phyloP scores from a whole-genome alignment of 164 flowering plant species.

The Hamamelis virginiana region DNA sequence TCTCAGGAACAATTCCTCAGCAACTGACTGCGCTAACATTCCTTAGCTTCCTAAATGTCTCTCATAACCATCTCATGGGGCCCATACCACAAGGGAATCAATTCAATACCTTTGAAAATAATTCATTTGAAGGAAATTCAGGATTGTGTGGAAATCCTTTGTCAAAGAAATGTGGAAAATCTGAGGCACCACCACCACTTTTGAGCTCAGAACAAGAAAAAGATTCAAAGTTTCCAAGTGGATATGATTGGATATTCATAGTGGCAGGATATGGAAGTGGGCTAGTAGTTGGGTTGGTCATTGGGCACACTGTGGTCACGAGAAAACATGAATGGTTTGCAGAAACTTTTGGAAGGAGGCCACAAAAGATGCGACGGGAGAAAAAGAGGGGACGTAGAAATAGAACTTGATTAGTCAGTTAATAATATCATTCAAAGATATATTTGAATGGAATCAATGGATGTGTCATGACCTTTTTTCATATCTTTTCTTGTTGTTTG shows the following conservation, averaged over 20 bases:
- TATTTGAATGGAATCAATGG: too few species aligned
- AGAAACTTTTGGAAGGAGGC: too few species aligned
- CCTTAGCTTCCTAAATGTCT: background rate
- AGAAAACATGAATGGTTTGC: too few species aligned
- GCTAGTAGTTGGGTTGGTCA: background rate
- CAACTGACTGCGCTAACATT: background rate
- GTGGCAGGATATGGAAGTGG: background rate
- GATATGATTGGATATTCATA: background rate
- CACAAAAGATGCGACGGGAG: too few species aligned
- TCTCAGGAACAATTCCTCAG: conserved; percentile 10
- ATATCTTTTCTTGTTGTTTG: too few species aligned
- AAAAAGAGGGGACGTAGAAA: too few species aligned
- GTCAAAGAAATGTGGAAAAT: conserved; percentile 5
- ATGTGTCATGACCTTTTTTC: too few species aligned
- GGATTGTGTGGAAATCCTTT: conserved; percentile 12
- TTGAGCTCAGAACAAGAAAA: too few species aligned
- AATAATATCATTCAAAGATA: too few species aligned
- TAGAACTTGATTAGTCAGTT: too few species aligned
- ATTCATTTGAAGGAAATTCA: background rate
- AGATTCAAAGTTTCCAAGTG: background rate
- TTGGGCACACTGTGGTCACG: background rate
- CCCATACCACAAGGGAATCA: conserved; percentile 14
- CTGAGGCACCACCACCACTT: too few species aligned
- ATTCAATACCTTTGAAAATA: conserved; percentile 2
- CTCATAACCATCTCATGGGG: conserved; percentile 6